phyloP scores from a whole-genome alignment of 164 flowering plant species.

The Vitis riparia region DNA sequence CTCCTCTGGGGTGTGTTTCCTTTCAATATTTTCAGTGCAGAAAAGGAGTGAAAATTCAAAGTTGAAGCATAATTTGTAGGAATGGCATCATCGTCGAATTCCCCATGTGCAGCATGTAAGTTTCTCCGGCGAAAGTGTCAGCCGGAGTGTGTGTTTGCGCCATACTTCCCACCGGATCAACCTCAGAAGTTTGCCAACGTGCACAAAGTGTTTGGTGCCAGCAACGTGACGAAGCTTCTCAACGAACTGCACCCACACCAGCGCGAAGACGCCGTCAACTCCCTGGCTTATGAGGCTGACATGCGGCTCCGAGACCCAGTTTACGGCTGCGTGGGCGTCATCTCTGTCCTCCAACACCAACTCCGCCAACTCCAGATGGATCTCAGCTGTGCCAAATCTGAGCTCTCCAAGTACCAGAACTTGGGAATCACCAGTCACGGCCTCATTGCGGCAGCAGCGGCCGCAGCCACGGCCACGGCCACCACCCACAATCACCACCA shows the following conservation, averaged over 20 bases:
- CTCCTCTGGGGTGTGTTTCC: too few species aligned
- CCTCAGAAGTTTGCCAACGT: constrained; percentile 87
- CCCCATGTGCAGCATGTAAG: constrained; percentile 92
- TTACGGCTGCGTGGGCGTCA: constrained; percentile 90
- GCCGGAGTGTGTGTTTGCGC: constrained; percentile 91
- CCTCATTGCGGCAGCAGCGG: constrained; percentile 45
- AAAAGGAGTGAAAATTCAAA: too few species aligned
- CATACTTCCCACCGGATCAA: constrained; percentile 94
- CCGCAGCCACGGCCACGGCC: constrained; percentile 29
- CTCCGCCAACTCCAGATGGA: constrained; percentile 82
- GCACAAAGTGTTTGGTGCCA: constrained; percentile 89
- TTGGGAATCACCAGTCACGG: constrained; percentile 43
- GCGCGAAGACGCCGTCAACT: constrained; percentile 89
- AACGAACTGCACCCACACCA: constrained; percentile 81
- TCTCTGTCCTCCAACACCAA: constrained; percentile 80
- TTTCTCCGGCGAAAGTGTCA: constrained; percentile 83
- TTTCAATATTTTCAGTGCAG: too few species aligned
- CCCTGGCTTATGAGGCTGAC: constrained; percentile 87
- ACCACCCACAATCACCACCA: constrained; percentile 14
- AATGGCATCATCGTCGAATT: constrained; percentile 62
- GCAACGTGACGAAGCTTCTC: constrained; percentile 84
- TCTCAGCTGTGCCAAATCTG: constrained; percentile 77
- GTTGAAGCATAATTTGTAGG: background rate
- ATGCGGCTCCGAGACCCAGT: constrained; percentile 91
- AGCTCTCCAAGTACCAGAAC: constrained; percentile 79